These are phyloP conservation scores for Fusarium sp. DNA, from an alignment of 2,329 filamentous ascomycete genomes.

Conservation along the genomic window DNA sequence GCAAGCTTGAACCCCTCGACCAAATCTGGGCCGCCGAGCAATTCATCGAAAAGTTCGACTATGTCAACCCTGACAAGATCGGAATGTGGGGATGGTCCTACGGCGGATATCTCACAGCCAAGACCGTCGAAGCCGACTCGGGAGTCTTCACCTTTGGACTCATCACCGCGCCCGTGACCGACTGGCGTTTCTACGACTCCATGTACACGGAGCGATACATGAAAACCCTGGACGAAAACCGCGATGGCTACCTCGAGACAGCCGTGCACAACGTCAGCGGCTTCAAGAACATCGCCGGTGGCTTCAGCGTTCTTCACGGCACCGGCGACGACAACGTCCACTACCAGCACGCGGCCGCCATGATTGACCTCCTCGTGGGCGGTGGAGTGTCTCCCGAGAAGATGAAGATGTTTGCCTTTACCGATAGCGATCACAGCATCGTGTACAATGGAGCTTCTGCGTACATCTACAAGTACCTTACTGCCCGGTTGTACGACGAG, in stretches of 20 bases:
- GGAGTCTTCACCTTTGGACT: slow-evolving; percentile 71
- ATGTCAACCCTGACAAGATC: slow-evolving; percentile 67
- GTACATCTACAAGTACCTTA: slow-evolving; percentile 72
- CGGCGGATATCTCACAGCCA: slow-evolving; percentile 73
- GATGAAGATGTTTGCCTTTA: slow-evolving; percentile 72
- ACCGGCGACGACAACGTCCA: slow-evolving; percentile 78
- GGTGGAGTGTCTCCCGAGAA: slow-evolving; percentile 68
- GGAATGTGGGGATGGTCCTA: slow-evolving; percentile 78
- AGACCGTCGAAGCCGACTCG: slow-evolving; percentile 71
- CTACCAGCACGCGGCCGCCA: slow-evolving; percentile 72
- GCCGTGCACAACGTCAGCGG: slow-evolving; percentile 68
- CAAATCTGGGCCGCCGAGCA: slow-evolving; percentile 74
- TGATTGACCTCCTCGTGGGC: slow-evolving; percentile 70
- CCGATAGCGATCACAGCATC: slow-evolving; percentile 73
- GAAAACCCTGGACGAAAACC: slow-evolving; percentile 69
- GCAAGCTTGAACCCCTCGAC: slow-evolving; percentile 71
- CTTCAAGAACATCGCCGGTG: slow-evolving; percentile 71
- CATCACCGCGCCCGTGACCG: slow-evolving; percentile 72
- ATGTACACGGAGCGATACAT: slow-evolving; percentile 81
- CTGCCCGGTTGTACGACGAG: slow-evolving; percentile 69
- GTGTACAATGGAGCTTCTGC: slow-evolving; percentile 64
- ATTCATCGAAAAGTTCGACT: slow-evolving; percentile 61
- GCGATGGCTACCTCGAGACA: slow-evolving; percentile 68
- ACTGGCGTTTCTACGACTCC: slow-evolving; percentile 77
- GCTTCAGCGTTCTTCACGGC: slow-evolving; percentile 72